phyloP scores from a whole-genome alignment of 768 basidiomycete species.

The Russula ochroleuca region DNA sequence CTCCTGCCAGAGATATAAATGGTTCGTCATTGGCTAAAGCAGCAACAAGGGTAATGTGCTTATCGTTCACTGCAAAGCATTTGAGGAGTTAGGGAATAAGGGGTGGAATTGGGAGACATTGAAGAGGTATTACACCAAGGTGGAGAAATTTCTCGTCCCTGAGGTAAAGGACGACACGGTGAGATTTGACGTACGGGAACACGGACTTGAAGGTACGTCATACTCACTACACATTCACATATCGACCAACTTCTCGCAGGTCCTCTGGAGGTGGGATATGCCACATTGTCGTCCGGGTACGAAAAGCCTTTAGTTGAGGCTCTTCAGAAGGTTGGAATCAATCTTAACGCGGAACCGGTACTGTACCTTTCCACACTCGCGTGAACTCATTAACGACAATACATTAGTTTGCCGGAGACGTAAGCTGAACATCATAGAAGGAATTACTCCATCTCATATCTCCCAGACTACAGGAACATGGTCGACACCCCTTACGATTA shows the following conservation, averaged over 20 bases:
- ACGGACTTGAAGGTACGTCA: constrained; percentile 13
- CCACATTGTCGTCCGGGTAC: background rate
- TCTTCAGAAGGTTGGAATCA: background rate
- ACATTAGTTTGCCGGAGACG: constrained; percentile 20
- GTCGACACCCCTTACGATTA: constrained; percentile 12
- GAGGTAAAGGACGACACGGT: background rate
- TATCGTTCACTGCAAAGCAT: constrained; percentile 8
- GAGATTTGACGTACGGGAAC: constrained; percentile 8
- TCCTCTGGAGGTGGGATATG: constrained; percentile 17
- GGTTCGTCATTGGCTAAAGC: constrained; percentile 10
- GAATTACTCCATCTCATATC: background rate
- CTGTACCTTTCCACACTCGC: background rate
- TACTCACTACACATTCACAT: too few relatives aligned
- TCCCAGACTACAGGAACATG: constrained; percentile 17
- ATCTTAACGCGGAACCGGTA: constrained; percentile 8
- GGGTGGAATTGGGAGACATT: constrained; percentile 30
- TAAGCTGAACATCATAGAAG: background rate
- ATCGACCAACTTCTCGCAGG: constrained; percentile 3
- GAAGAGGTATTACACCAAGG: constrained; percentile 25
- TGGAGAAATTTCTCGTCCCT: constrained; percentile 20
- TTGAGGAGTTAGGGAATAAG: constrained; percentile 29
- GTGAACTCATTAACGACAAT: background rate
- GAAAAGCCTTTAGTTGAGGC: constrained; percentile 3
- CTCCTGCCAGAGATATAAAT: constrained; percentile 21
- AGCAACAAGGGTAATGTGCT: background rate